These are phyloP conservation scores for Phytophthora litchii DNA, from an alignment of 352 stramenopile species.

Conservation along the genomic window DNA sequence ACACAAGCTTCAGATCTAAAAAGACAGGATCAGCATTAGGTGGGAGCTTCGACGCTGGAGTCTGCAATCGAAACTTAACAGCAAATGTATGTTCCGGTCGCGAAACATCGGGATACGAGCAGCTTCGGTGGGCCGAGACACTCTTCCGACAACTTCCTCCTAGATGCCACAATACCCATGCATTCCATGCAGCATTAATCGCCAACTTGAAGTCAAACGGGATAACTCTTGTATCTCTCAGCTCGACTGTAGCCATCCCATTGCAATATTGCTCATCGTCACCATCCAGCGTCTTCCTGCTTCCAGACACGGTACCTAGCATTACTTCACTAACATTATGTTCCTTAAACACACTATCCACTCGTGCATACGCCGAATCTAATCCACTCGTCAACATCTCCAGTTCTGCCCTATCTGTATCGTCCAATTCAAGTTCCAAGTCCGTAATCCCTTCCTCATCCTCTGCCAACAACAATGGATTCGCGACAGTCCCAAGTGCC, in stretches of 20 bases:
- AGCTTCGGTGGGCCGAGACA: conserved; percentile 34
- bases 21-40: conserved; percentile 8
- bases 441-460: conserved; percentile 36
- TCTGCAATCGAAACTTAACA: conserved; percentile 41
- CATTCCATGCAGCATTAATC: conserved; percentile 41
- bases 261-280: conserved; percentile 1
- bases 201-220: conserved; percentile 37
- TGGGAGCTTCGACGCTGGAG: conserved; percentile 3
- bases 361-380: conserved; percentile 25
- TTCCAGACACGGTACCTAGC: conserved; percentile 11
- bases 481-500: conserved; percentile 17
- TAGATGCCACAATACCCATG: conserved; percentile 43
- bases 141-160: conserved; percentile 38
- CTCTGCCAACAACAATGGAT: conserved; percentile 26
- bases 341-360: conserved; percentile 29
- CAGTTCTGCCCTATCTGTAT: conserved; percentile 29
- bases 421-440: conserved; percentile 29
- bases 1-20: conserved; percentile 41
- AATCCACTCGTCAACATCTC: conserved; percentile 36
- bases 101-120: conserved; percentile 35
- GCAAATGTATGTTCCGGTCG: conserved; percentile 41
- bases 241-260: conserved; percentile 16
- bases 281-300: conserved; percentile 21
- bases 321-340: conserved; percentile 7
- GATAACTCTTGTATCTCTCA: conserved; percentile 35